These are phyloP conservation scores for Xerophyta viscosa DNA, from an alignment of 106 monocot genomes.

Conservation along the genomic window DNA sequence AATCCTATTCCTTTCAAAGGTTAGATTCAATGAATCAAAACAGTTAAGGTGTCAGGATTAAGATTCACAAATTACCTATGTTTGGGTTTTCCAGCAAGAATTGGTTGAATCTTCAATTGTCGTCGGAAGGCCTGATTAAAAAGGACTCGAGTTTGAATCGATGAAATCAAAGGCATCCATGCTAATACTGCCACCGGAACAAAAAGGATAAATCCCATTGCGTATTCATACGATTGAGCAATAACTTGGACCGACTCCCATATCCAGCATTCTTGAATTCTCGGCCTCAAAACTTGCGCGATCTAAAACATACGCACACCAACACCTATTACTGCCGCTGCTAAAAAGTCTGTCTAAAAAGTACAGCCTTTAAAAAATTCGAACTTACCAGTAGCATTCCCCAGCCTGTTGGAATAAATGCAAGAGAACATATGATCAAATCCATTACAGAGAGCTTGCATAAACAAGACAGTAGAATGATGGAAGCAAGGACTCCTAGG, in stretches of 20 bases:
- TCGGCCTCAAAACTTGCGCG: conserved; percentile 55
- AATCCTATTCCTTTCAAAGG: no score
- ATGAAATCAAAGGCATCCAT: conserved; percentile 74
- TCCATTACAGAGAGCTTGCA: conserved; percentile 57
- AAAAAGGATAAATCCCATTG: conserved; percentile 61
- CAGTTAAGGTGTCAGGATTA: conserved; percentile 34
- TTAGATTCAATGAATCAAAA: conserved; percentile 61
- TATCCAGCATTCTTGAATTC: conserved; percentile 41
- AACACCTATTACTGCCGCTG: no score
- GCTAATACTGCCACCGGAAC: conserved; percentile 51
- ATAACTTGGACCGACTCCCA: conserved; percentile 60
- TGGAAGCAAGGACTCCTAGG: conserved; percentile 28
- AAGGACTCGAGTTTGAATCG: conserved; percentile 79
- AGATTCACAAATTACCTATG: conserved; percentile 17
- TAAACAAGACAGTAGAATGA: conserved; percentile 33
- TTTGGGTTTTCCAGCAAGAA: conserved; percentile 62
- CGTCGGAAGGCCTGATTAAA: conserved; percentile 71
- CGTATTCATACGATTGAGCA: conserved; percentile 72
- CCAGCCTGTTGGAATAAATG: conserved; percentile 83
- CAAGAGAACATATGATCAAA: conserved; percentile 55
- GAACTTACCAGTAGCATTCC: conserved; percentile 51
- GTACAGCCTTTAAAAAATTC: no score
- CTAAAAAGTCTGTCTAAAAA: no score
- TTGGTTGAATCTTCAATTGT: conserved; percentile 56
- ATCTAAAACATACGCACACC: conserved; percentile 25